Evolutionary conservation across 2,329 filamentous ascomycete genomes (phyloP).

Genomic region (Ophiostoma fasciatum): DNA sequence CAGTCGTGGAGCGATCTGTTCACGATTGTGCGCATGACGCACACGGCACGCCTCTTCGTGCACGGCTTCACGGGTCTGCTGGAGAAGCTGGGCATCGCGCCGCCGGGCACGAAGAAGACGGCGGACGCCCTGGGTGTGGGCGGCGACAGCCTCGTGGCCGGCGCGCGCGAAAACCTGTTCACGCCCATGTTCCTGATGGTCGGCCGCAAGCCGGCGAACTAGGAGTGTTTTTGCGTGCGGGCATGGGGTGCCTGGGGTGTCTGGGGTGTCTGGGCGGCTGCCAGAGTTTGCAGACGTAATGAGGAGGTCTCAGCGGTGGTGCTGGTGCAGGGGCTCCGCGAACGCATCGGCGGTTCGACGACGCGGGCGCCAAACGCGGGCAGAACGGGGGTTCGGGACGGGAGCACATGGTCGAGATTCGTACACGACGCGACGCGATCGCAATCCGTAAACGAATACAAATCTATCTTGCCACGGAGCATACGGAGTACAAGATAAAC

Average conservation of each 20-base stretch:
- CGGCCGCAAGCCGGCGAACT: constrained; percentile 58
- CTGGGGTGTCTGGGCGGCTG: background rate
- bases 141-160: constrained; percentile 73
- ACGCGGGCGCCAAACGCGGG: too few species aligned
- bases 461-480: too few species aligned
- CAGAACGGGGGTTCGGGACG: too few species aligned
- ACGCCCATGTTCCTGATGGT: constrained; percentile 98
- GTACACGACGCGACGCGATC: too few species aligned
- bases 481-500: too few species aligned
- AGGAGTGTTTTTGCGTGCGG: constrained; percentile 3
- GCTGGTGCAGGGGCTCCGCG: too few species aligned
- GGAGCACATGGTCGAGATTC: too few species aligned
- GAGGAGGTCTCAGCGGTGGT: constrained; percentile 3
- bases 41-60: constrained; percentile 57
- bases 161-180: constrained; percentile 81
- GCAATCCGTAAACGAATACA: too few species aligned
- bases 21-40: constrained; percentile 81
- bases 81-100: constrained; percentile 62
- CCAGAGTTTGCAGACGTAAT: constrained; percentile 4
- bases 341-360: too few species aligned
- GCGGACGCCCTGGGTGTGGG: constrained; percentile 73
- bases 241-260: background rate
- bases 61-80: constrained; percentile 65
- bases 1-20: constrained; percentile 65
- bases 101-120: constrained; percentile 83